Conservation (phyloP, 306 rosid species). For the Castanea sativa region DNA sequence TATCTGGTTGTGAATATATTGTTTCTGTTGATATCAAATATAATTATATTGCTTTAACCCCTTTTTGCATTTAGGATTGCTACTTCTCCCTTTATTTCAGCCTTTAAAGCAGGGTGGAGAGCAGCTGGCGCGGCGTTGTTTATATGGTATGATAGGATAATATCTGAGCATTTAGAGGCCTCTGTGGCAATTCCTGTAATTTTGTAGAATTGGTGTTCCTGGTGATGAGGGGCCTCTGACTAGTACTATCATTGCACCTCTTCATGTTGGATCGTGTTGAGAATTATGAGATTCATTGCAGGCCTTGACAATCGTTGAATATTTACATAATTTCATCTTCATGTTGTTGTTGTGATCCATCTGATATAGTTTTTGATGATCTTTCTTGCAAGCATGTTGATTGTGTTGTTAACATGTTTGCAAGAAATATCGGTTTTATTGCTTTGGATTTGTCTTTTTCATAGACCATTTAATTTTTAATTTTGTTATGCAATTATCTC, state of each 20-base stretch:
- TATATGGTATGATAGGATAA: constrained; percentile 94
- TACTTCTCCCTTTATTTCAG: constrained; percentile 79
- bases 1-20: constrained; percentile 21
- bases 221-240: constrained; percentile 22
- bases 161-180: constrained; percentile 70
- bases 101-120: constrained; percentile 84
- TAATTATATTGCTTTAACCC: constrained; percentile 55
- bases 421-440: background rate
- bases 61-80: constrained; percentile 79
- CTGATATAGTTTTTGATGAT: background rate
- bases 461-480: background rate
- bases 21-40: constrained; percentile 35
- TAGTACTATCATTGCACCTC: background rate
- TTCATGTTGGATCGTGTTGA: background rate
- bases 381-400: background rate
- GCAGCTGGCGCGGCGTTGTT: constrained; percentile 83
- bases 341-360: background rate
- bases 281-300: background rate
- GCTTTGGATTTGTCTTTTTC: background rate
- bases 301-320: background rate
- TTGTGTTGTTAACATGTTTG: background rate
- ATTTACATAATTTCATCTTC: background rate
- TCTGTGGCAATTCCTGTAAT: constrained; percentile 44
- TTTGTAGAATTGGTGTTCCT: constrained; percentile 28
- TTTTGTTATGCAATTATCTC: background rate